These are phyloP conservation scores for Boletellus emodensis DNA, from an alignment of 768 basidiomycete species.

Conservation along the genomic window DNA sequence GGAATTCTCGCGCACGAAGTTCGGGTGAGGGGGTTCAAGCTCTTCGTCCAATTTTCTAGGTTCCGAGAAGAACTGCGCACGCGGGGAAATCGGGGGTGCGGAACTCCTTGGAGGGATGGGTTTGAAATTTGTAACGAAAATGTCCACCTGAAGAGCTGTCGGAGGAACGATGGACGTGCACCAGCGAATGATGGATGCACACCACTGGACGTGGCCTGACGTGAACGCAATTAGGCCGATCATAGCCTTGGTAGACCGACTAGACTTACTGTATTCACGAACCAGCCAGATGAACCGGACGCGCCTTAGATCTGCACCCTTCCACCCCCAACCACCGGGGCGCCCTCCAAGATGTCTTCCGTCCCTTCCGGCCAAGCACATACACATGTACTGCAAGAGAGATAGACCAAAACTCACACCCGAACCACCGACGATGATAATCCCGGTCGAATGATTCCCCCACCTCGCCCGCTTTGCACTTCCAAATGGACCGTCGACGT, in stretches of 20 bases:
- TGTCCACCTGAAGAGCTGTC: conserved; percentile 56
- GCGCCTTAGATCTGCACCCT: conserved; percentile 42
- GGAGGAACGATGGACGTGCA: conserved; percentile 54
- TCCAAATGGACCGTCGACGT: conserved; percentile 69
- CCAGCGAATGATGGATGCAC: conserved; percentile 58
- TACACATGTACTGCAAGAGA: conserved; percentile 59
- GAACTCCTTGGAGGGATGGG: conserved; percentile 19
- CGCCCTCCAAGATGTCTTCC: conserved; percentile 46
- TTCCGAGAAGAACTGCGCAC: conserved; percentile 2
- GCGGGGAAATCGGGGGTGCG: neutral
- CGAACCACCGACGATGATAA: conserved; percentile 69
- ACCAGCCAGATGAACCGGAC: conserved; percentile 77
- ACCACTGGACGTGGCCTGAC: conserved; percentile 73
- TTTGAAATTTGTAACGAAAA: conserved; percentile 66
- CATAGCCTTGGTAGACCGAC: neutral
- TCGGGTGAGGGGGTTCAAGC: conserved; percentile 36
- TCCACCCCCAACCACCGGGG: conserved; percentile 41
- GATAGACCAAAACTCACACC: conserved; percentile 72
- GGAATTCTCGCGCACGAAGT: conserved; percentile 16
- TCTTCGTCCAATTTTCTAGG: conserved; percentile 14
- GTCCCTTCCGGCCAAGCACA: conserved; percentile 54
- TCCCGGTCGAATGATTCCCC: conserved; percentile 52
- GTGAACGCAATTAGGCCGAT: neutral
- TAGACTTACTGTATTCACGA: conserved; percentile 63
- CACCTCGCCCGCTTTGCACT: conserved; percentile 57